Base-by-base conservation (phyloP, 2,329 filamentous ascomycete species). In the Niveomyces coronatus region DNA sequence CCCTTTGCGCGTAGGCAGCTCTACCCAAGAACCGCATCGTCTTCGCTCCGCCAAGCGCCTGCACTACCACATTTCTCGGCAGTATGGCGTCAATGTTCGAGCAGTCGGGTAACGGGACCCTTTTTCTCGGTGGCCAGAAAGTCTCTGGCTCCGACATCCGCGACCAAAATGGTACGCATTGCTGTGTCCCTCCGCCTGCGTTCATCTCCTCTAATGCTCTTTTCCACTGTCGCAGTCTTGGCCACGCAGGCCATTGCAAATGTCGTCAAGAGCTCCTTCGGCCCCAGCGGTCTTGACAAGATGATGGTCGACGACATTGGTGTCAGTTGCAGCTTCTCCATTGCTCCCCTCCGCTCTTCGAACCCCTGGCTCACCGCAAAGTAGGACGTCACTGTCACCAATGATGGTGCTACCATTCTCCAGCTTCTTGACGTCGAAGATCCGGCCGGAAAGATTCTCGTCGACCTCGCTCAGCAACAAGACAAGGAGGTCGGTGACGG, bases 241-340 rank as follows among this genome's bases (percentile, higher is more conserved):
- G 91, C 91, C 50, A 96, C 91, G 31, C 87, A 95, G 62, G 87
- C 89, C 43, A 96, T 98, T 56, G 83, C 91, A 54, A 98, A 96
- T 78, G 88, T 98, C 43, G 87, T 98, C 62, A 96, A 94, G 71
- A 94, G 85, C 64, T 98, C 91, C 13, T 98, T 98, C 58, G 91
- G 91, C 40, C 91, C 91, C 36, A 94, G 86, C 45, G 91, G 91
- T 34, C 75, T 98, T 49, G 91, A 98, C 62, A 98, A 98, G 76
- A 98, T 98, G 91, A 96, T 98, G 91, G 91, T 98, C 53, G 91
- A 98, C 67, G 91, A 98, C 60, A 96, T 98, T 61, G 91, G 91
- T 57, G 82, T 86, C 76, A 53, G 79, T 53, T 45, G 47, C 39
- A 36, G 40, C 26, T 28, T 27, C 24, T 20, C 38, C 27, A 23